Evolutionary conservation across 352 stramenopile species (phyloP).

Genomic region (Poterioochromonas sp.): DNA sequence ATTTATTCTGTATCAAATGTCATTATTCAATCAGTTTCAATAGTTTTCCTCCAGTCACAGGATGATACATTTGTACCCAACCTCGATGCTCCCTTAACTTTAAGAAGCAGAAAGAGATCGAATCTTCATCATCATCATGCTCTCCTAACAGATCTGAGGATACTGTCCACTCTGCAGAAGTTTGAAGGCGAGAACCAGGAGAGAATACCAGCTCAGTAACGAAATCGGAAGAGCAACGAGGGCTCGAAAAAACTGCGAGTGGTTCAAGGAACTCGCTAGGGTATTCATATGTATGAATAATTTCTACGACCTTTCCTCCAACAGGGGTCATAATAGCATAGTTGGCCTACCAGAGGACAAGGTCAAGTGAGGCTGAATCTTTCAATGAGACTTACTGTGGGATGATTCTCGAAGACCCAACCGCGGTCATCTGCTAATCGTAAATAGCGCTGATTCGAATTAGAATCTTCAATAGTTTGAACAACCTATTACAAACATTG

Average conservation of each 20-base stretch:
- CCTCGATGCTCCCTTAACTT: background rate
- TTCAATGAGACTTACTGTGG: background rate
- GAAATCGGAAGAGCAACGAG: background rate
- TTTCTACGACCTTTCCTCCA: background rate
- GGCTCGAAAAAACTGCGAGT: background rate
- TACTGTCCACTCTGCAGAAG: background rate
- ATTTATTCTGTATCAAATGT: no score
- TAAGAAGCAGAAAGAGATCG: background rate
- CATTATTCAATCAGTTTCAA: slow-evolving; percentile 16
- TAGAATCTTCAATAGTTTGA: background rate
- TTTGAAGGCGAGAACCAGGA: background rate
- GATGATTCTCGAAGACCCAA: slow-evolving; percentile 28
- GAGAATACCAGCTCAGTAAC: background rate
- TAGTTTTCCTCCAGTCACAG: background rate
- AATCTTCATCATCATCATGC: background rate
- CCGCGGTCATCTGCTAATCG: slow-evolving; percentile 12
- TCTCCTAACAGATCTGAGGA: background rate
- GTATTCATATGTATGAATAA: background rate
- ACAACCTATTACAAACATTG: background rate
- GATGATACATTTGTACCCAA: slow-evolving; percentile 15
- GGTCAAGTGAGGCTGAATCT: background rate
- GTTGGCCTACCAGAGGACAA: background rate
- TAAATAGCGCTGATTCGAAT: background rate
- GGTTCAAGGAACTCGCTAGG: background rate
- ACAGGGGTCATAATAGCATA: slow-evolving; percentile 12